A percentile compares a stretch with the other conserved stretches of the same genome.
phyloP scores from a whole-genome alignment of 306 rosid genomes.

The Gynostemma pentaphyllum region DNA sequence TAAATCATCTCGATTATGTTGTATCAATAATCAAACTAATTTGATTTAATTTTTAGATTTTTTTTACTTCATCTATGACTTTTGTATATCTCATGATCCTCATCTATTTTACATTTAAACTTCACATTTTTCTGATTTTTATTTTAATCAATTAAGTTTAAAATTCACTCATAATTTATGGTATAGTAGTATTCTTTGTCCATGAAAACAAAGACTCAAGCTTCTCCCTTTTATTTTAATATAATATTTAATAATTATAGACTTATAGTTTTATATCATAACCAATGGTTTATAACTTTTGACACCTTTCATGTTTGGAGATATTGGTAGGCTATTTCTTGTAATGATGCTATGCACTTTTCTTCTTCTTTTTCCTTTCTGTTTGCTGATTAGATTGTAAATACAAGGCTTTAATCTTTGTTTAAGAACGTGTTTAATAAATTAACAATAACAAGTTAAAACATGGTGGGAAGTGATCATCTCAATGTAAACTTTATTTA shows the following conservation, averaged over 20 bases:
- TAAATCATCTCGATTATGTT: no score
- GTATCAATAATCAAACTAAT: no score
- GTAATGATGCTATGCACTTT: constrained; percentile 6
- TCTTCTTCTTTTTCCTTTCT: neutral
- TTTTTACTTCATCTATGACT: no score
- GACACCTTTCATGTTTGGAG: neutral
- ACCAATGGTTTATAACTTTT: neutral
- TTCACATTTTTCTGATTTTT: neutral
- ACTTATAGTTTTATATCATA: neutral
- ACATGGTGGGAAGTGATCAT: neutral
- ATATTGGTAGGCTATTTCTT: neutral
- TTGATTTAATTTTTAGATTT: no score
- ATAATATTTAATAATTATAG: no score
- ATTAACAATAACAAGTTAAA: neutral
- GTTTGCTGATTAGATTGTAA: constrained; percentile 1
- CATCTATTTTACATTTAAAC: neutral
- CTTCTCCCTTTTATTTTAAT: no score
- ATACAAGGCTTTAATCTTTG: neutral
- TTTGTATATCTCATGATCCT: no score
- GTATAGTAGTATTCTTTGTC: no score
- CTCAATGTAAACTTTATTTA: neutral
- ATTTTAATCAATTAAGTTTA: neutral
- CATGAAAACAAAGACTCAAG: no score
- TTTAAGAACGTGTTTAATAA: neutral
- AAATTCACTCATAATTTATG: neutral